Conservation (phyloP, 1,284 basidiomycete genomes). For the Boletus semigastroideus region DNA sequence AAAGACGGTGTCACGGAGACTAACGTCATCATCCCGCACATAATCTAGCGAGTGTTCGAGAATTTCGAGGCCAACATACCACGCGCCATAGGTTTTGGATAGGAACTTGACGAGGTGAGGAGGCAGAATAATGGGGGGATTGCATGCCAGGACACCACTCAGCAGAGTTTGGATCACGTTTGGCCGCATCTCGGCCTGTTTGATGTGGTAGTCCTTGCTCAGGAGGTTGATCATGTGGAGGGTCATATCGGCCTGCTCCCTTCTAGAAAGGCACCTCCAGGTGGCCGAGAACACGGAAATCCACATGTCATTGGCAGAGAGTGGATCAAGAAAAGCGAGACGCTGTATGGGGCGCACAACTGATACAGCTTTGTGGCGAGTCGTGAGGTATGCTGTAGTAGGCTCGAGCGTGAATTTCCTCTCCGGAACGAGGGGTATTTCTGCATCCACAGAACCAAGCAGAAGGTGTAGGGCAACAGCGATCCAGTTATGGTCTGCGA, state of each 20-base stretch:
- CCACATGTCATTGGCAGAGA: conserved; percentile 85
- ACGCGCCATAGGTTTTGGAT: conserved; percentile 94
- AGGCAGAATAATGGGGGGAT: conserved; percentile 85
- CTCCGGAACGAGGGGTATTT: conserved; percentile 44
- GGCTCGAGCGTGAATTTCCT: conserved; percentile 33
- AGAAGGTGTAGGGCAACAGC: conserved; percentile 90
- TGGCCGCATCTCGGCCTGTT: conserved; percentile 88
- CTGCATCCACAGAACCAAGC: conserved; percentile 78
- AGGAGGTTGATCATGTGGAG: conserved; percentile 89
- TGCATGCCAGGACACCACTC: conserved; percentile 81
- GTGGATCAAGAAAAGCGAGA: conserved; percentile 79
- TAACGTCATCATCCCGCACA: conserved; percentile 79
- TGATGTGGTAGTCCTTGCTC: conserved; percentile 91
- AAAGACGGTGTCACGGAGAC: conserved; percentile 81
- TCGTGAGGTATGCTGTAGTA: conserved; percentile 37
- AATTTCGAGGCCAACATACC: conserved; percentile 91
- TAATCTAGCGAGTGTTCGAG: conserved; percentile 78
- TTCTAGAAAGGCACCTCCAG: conserved; percentile 84
- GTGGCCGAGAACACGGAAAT: conserved; percentile 87
- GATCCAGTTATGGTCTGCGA: conserved; percentile 96
- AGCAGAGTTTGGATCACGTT: conserved; percentile 95
- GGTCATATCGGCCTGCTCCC: conserved; percentile 89
- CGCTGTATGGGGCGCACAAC: conserved; percentile 80
- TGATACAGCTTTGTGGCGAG: conserved; percentile 54
- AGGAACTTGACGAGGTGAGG: conserved; percentile 97